Evolutionary conservation across 2,329 filamentous ascomycete species (phyloP).

Genomic region (Beauveria varroae): DNA sequence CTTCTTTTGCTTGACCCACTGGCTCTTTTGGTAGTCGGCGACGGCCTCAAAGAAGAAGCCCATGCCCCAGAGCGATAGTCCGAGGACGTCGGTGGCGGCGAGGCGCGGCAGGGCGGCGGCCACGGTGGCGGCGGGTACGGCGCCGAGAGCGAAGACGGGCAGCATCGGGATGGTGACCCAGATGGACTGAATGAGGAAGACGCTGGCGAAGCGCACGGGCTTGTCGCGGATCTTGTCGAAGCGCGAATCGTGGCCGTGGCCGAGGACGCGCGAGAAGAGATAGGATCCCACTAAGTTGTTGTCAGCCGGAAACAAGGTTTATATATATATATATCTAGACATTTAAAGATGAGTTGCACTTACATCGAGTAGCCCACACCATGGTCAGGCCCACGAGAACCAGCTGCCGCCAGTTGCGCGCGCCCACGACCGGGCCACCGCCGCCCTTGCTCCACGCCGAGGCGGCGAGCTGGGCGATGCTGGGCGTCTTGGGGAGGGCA

Average conservation of each 20-base stretch:
- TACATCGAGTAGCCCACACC: slow-evolving; percentile 56
- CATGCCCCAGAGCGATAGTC: slow-evolving; percentile 48
- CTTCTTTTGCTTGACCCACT: slow-evolving; percentile 54
- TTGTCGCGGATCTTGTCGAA: slow-evolving; percentile 34
- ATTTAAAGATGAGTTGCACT: background rate
- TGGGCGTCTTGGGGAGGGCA: slow-evolving; percentile 33
- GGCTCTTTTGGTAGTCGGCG: slow-evolving; percentile 57
- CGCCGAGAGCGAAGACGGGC: slow-evolving; percentile 57
- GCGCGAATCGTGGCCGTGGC: slow-evolving; percentile 49
- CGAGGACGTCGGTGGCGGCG: slow-evolving; percentile 46
- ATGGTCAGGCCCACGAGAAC: slow-evolving; percentile 30
- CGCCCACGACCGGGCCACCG: background rate
- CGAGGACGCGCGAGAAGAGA: slow-evolving; percentile 54
- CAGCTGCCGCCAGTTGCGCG: slow-evolving; percentile 50
- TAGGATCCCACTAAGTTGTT: slow-evolving; percentile 49
- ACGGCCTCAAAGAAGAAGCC: slow-evolving; percentile 54
- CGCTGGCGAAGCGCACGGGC: slow-evolving; percentile 27
- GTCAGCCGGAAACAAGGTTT: background rate
- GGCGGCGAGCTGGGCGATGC: slow-evolving; percentile 26
- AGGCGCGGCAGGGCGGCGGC: slow-evolving; percentile 38
- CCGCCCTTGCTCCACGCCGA: slow-evolving; percentile 22
- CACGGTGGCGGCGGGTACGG: slow-evolving; percentile 47
- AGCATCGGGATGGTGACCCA: slow-evolving; percentile 63
- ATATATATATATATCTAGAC: too few relatives aligned
- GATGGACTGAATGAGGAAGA: slow-evolving; percentile 49